Evolutionary conservation across 139 green algal species (phyloP).

Genomic region (Closterium sp.): DNA sequence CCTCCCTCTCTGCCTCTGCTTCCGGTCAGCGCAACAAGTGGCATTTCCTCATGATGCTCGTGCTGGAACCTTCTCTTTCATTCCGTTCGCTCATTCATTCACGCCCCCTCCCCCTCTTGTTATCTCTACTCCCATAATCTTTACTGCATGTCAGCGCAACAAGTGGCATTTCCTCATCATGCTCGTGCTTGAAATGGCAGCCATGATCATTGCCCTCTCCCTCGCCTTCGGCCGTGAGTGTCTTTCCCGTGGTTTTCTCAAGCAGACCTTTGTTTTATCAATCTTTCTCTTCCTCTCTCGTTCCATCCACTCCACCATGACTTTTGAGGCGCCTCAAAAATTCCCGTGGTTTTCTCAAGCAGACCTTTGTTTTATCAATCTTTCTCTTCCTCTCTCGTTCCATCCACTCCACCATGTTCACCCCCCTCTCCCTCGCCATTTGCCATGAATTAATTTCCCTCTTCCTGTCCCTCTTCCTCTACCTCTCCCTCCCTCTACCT

Average conservation of each 20-base stretch:
- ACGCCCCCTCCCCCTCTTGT: neutral
- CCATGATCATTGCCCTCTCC: slow-evolving; percentile 59
- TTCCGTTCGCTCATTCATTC: neutral
- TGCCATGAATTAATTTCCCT: too few species aligned
- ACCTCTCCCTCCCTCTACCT: neutral
- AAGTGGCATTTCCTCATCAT: slow-evolving; percentile 82
- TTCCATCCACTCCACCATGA: too few species aligned
- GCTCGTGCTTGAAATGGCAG: slow-evolving; percentile 78
- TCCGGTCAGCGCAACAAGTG: too few species aligned
- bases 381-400: slow-evolving; percentile 17
- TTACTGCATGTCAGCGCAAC: slow-evolving; percentile 60
- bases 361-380: neutral
- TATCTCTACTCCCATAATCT: slow-evolving; percentile 32
- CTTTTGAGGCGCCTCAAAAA: too few species aligned
- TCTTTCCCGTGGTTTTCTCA: neutral
- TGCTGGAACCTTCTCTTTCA: slow-evolving; percentile 67
- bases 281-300: slow-evolving; percentile 23
- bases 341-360: neutral
- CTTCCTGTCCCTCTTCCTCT: too few species aligned
- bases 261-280: neutral
- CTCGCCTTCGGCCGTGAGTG: slow-evolving; percentile 60
- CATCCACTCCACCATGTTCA: too few species aligned
- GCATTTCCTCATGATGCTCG: too few species aligned
- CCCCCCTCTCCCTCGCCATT: too few species aligned
- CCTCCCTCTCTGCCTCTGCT: too few species aligned